phyloP scores from a whole-genome alignment of 345 rosid species.

The Adansonia digitata region DNA sequence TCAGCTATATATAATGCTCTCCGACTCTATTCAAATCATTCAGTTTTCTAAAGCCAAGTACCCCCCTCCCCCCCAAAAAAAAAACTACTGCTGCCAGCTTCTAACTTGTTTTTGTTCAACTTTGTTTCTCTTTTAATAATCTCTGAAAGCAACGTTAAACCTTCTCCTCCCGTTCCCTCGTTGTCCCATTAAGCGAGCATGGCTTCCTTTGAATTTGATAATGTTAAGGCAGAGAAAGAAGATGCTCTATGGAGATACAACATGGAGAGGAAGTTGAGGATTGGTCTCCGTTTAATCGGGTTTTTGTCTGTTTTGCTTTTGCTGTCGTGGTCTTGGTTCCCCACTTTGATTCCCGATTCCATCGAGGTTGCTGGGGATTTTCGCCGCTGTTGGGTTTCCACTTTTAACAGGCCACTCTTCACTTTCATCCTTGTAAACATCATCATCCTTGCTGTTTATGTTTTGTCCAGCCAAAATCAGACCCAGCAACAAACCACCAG shows the following conservation, averaged over 20 bases:
- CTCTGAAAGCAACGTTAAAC: neutral
- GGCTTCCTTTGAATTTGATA: conserved; percentile 13
- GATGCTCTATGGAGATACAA: conserved; percentile 9
- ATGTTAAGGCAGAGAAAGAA: conserved; percentile 14
- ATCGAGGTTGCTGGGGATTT: neutral
- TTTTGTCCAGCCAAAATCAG: neutral
- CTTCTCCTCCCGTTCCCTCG: neutral
- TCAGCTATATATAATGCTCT: neutral
- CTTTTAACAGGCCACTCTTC: neutral
- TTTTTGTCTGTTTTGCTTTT: neutral
- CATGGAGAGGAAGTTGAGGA: neutral
- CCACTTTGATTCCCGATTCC: neutral
- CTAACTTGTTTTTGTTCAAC: conserved; percentile 5
- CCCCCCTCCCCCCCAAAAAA: neutral
- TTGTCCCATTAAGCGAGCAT: neutral
- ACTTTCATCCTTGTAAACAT: neutral
- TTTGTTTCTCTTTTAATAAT: neutral
- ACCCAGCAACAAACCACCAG: neutral
- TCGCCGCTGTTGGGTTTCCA: neutral
- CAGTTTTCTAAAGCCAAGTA: neutral
- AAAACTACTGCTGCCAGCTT: neutral
- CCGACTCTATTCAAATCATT: neutral
- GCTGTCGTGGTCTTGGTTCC: conserved; percentile 6
- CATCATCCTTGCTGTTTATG: neutral
- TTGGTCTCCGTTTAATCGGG: neutral